Percentiles rank a stretch among this genome's conserved stretches.
Conservation (phyloP, 2,329 filamentous ascomycete species). For the Fusarium pseudograminearum region DNA sequence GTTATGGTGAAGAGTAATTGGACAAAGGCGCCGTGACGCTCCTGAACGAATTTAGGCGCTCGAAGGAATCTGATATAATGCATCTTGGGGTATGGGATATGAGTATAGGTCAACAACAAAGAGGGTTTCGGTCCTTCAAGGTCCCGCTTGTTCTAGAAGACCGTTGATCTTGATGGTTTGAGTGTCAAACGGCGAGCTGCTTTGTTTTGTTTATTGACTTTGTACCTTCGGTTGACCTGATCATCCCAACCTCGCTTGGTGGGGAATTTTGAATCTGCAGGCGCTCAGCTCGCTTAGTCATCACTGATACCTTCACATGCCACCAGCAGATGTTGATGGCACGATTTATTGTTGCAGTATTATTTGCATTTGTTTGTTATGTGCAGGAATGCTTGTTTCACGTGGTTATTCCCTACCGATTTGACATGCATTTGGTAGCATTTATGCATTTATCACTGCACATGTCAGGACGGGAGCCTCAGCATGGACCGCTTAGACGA, state of each 20-base stretch:
- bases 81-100: conserved; percentile 54
- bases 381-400: too few relatives aligned
- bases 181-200: background rate
- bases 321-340: background rate
- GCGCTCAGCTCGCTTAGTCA: conserved; percentile 31
- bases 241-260: conserved; percentile 23
- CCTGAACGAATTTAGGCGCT: conserved; percentile 55
- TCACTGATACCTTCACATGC: conserved; percentile 21
- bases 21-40: conserved; percentile 48
- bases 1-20: conserved; percentile 66
- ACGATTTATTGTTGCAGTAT: background rate
- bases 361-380: background rate
- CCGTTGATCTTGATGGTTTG: background rate
- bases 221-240: conserved; percentile 6
- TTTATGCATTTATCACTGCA: background rate
- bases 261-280: conserved; percentile 27
- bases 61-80: conserved; percentile 69
- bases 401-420: background rate
- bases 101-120: background rate
- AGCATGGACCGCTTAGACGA: background rate
- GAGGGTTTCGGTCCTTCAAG: background rate
- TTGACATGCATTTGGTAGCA: background rate
- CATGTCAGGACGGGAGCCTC: background rate
- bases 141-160: background rate
- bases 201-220: conserved; percentile 4